Evolutionary conservation across 495 filamentous ascomycete genomes (phyloP).

Genomic region (Podospora pseudocomata): DNA sequence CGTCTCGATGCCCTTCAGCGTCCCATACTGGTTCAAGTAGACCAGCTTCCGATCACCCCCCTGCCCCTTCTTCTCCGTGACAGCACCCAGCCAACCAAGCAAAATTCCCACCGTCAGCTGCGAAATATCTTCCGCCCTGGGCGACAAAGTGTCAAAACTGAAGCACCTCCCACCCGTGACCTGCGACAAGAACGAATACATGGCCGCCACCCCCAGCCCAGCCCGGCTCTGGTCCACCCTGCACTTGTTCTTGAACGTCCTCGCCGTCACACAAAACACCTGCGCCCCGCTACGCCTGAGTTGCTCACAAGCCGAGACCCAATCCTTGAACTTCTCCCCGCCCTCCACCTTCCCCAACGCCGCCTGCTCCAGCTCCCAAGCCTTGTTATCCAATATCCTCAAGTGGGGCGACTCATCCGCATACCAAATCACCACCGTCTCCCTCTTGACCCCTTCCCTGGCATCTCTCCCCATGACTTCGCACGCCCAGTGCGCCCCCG

Average conservation of each 20-base stretch:
- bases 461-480: conserved; percentile 41
- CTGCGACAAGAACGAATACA: conserved; percentile 37
- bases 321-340: conserved; percentile 39
- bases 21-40: background rate
- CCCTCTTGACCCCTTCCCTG: conserved; percentile 12
- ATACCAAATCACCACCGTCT: conserved; percentile 46
- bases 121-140: conserved; percentile 32
- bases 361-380: conserved; percentile 25
- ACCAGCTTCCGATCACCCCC: conserved; percentile 14
- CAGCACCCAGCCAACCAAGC: conserved; percentile 46
- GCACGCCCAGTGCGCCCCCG: conserved; percentile 43
- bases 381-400: conserved; percentile 8
- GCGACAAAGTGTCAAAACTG: conserved; percentile 17
- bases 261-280: conserved; percentile 37
- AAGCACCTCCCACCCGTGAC: conserved; percentile 41
- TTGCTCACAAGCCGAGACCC: conserved; percentile 34
- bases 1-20: background rate
- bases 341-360: conserved; percentile 18
- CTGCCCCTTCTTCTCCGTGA: conserved; percentile 26
- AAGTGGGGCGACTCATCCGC: conserved; percentile 49
- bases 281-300: conserved; percentile 32
- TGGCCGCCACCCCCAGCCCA: conserved; percentile 16
- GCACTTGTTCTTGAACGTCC: background rate
- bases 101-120: conserved; percentile 42
- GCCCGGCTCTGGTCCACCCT: background rate